Percentiles rank a stretch among this genome's conserved stretches.
Conservation (phyloP, 2,329 filamentous ascomycete species). For the Botrytis porri region DNA sequence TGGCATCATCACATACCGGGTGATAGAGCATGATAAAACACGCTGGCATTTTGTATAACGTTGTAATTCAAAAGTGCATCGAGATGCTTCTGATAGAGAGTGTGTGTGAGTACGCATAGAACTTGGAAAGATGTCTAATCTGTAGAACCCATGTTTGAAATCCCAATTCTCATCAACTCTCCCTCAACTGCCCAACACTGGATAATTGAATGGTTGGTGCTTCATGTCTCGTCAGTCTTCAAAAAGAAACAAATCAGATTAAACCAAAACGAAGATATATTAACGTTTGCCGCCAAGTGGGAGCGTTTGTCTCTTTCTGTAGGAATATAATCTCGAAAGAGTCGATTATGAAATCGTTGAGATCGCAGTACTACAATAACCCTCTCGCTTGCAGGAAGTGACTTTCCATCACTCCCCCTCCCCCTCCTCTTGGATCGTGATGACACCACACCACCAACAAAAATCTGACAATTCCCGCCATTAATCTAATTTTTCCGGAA, state of each 20-base stretch:
- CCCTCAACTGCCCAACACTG: background rate
- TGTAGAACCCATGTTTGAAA: background rate
- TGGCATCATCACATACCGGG: background rate
- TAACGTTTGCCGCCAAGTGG: background rate
- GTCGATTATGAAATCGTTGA: background rate
- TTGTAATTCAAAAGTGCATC: background rate
- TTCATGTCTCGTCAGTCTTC: background rate
- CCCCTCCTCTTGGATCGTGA: background rate
- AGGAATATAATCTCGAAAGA: background rate
- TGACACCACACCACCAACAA: background rate
- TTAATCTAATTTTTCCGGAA: background rate
- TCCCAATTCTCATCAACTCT: background rate
- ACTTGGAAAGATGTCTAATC: background rate
- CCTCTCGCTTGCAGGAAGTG: constrained; percentile 1
- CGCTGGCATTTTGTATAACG: background rate
- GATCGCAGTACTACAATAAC: background rate
- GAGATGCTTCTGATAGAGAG: background rate
- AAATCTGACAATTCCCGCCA: background rate
- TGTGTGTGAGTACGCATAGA: background rate
- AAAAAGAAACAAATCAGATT: background rate
- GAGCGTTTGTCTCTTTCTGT: background rate
- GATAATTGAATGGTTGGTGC: background rate
- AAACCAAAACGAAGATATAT: background rate
- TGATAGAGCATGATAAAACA: background rate
- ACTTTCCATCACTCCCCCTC: background rate